Evolutionary conservation across 495 filamentous ascomycete species (phyloP).

Genomic region (Penicillium longicatenatum): DNA sequence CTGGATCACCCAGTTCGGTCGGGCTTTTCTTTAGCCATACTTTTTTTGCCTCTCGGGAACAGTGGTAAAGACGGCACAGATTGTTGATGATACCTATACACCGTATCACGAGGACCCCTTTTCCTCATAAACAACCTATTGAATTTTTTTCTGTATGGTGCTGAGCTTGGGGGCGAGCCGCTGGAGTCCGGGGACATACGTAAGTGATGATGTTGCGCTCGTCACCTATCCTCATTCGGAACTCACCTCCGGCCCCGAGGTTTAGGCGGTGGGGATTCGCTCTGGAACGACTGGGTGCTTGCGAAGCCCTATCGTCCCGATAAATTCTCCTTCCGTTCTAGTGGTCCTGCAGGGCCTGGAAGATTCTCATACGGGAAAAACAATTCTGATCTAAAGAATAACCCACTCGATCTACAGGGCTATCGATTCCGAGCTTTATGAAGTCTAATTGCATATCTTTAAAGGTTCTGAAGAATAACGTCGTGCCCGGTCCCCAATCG

Average conservation of each 20-base stretch:
- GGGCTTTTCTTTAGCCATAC: conserved; percentile 12
- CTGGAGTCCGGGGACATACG: conserved; percentile 28
- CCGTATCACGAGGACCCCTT: neutral
- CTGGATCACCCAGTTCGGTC: conserved; percentile 5
- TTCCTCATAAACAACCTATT: neutral
- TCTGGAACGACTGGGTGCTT: conserved; percentile 1
- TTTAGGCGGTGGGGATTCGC: conserved; percentile 11
- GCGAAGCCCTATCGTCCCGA: conserved; percentile 2
- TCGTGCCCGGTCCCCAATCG: neutral
- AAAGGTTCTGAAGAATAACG: neutral
- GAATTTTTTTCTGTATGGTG: conserved; percentile 4
- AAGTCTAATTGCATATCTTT: neutral
- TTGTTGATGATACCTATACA: neutral
- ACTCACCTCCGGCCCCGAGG: conserved; percentile 24
- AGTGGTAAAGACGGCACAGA: neutral
- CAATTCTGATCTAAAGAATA: neutral
- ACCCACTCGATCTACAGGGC: neutral
- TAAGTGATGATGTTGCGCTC: conserved; percentile 34
- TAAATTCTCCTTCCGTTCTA: neutral
- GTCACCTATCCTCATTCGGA: conserved; percentile 20
- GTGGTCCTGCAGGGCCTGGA: conserved; percentile 5
- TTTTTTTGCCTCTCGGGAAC: neutral
- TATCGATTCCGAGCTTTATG: neutral
- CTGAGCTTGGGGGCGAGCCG: conserved; percentile 9
- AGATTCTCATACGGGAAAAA: neutral